Conservation (phyloP, 768 basidiomycete genomes). For the Fomitopsis pulvina region DNA sequence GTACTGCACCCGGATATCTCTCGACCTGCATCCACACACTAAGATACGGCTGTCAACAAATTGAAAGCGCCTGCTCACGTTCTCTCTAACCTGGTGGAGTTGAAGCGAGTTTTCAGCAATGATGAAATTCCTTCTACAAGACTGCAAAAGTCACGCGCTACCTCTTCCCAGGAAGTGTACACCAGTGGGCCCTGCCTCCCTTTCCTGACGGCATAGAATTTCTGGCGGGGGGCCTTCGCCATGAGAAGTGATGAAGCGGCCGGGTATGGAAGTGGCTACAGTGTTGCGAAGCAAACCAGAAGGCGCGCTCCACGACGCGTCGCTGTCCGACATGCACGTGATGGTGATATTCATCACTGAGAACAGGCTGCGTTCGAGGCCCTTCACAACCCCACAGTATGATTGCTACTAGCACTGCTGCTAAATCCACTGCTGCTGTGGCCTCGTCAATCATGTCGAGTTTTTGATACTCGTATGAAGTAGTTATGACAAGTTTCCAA, state of each 20-base stretch:
- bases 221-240: conserved; percentile 15
- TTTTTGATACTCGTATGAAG: too few relatives aligned
- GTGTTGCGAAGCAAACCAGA: too few relatives aligned
- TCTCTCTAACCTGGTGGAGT: conserved; percentile 37
- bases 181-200: conserved; percentile 54
- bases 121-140: background rate
- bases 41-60: background rate
- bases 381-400: too few relatives aligned
- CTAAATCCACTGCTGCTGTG: too few relatives aligned
- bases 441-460: too few relatives aligned
- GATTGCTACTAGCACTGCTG: too few relatives aligned
- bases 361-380: too few relatives aligned
- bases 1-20: conserved; percentile 43
- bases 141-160: conserved; percentile 11
- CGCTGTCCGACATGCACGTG: too few relatives aligned
- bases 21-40: conserved; percentile 32
- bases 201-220: conserved; percentile 55
- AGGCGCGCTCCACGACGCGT: too few relatives aligned
- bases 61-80: conserved; percentile 24
- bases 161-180: conserved; percentile 59
- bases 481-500: too few relatives aligned
- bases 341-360: too few relatives aligned
- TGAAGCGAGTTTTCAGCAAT: background rate
- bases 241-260: background rate
- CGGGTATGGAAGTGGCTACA: too few relatives aligned